Base-by-base conservation (phyloP, 106 monocot species). In the Posidonia australis region DNA sequence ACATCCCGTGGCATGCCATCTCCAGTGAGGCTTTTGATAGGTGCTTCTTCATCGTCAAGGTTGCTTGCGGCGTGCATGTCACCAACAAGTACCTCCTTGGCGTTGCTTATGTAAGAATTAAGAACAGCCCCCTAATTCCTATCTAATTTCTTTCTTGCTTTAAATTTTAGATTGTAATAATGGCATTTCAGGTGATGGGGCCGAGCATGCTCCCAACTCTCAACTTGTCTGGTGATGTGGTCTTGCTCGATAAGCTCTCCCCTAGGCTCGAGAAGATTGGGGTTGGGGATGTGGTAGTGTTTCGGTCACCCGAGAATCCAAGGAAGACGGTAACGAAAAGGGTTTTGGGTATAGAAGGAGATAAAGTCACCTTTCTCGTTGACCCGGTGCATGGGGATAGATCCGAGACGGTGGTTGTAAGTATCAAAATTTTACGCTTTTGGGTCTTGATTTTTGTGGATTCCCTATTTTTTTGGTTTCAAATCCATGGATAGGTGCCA, bases 131-230 rank as follows among this genome's bases (percentile, higher is more conserved):
- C 30, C 36, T 28, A 49, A 10, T 62, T 44, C 45, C 26, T 54
- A 9, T n/a, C 22, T 17, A 5, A 13, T 56, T 17, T 10, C 6
- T 16, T 46, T 54, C 45, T 60, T 56, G 18, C 23, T 27, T 25
- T 69, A 3, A 17, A 11, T 46, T 10, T 48, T 58, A 16, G 17
- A 10, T 44, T 25, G 30, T n/a, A 19, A 2, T 3, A 1, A 42
- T 62, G 20, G n/a, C n/a, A 49, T 18, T 43, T 13, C 28, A 87
- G 84, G 69, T 77, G 31, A 44, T 61, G 20, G 93, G 93, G 10
- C 81, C 93, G 20, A 94, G 93, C 79, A 94, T 94, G 94, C 77
- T 90, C 28, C 94, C 94, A 7, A 68, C 86, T 10, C 20, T 94
- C 22, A 90, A 86, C 69, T 24, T 80, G 49, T 80, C 82, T 25